phyloP scores from a whole-genome alignment of 331 rosid genomes.

The Stylosanthes scabra region DNA sequence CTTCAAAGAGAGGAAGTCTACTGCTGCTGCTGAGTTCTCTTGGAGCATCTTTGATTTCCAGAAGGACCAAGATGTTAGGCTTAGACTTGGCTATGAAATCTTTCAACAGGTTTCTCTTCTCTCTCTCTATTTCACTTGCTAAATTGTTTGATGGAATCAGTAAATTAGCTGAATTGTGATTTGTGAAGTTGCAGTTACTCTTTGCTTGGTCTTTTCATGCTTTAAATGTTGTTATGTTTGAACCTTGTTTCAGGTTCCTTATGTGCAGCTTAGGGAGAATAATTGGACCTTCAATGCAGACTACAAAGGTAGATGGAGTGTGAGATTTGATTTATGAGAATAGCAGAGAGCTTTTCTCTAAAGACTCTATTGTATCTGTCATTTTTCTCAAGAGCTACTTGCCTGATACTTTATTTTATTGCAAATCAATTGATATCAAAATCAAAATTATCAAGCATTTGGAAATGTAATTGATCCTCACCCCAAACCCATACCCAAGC shows the following conservation, averaged over 20 bases:
- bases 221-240: conserved; percentile 20
- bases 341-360: conserved; percentile 36
- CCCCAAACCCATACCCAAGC: conserved; percentile 2
- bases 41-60: conserved; percentile 79
- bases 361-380: conserved; percentile 15
- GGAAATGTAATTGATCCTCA: conserved; percentile 20
- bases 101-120: conserved; percentile 59
- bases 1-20: conserved; percentile 68
- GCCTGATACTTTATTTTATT: conserved; percentile 19
- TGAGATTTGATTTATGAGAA: conserved; percentile 82
- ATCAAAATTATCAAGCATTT: conserved; percentile 12
- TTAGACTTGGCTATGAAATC: conserved; percentile 81
- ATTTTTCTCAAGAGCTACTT: conserved; percentile 35
- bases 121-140: background rate
- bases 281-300: conserved; percentile 89
- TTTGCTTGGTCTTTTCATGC: background rate
- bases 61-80: conserved; percentile 84
- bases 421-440: background rate
- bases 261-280: conserved; percentile 94
- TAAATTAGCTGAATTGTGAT: conserved; percentile 7
- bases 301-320: conserved; percentile 87
- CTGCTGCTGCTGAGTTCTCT: conserved; percentile 81
- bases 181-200: conserved; percentile 18
- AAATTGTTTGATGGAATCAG: background rate
- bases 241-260: conserved; percentile 74